Conservation (phyloP, 345 rosid genomes). For the Brassica rapa region DNA sequence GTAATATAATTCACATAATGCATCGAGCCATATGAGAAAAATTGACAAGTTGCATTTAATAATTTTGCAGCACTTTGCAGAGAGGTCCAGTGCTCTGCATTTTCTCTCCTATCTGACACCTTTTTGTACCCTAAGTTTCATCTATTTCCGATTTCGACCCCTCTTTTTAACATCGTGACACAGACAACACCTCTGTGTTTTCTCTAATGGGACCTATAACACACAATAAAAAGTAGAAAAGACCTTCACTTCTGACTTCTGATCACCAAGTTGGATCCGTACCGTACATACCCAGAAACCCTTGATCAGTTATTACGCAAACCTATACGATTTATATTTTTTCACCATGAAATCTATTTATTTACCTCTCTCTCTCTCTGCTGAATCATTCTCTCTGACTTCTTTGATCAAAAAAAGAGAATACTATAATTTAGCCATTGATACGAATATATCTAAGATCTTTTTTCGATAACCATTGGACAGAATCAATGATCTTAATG, state of each 20-base stretch:
- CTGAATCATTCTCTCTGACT: conserved; percentile 42
- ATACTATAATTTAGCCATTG: conserved; percentile 31
- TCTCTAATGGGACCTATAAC: conserved; percentile 33
- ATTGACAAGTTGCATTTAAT: conserved; percentile 33
- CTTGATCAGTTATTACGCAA: conserved; percentile 38
- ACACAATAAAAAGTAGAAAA: conserved; percentile 28
- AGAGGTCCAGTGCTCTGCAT: conserved; percentile 33
- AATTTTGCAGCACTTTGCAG: conserved; percentile 30
- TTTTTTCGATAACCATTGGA: conserved; percentile 18
- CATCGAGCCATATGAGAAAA: conserved; percentile 35
- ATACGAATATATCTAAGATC: conserved; percentile 21
- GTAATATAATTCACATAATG: conserved; percentile 29
- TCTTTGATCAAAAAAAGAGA: conserved; percentile 16
- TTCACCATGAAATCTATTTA: conserved; percentile 25
- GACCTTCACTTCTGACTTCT: conserved; percentile 39
- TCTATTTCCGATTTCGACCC: conserved; percentile 24
- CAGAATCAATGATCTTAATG: conserved; percentile 26
- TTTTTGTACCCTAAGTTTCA: conserved; percentile 35
- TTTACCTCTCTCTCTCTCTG: conserved; percentile 17
- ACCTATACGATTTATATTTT: conserved; percentile 7
- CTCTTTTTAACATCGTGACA: conserved; percentile 4
- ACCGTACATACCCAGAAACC: conserved; percentile 33
- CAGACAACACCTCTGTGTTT: conserved; percentile 33
- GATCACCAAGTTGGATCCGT: conserved; percentile 41
- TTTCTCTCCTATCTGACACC: conserved; percentile 30